Base-by-base conservation (phyloP, 1,284 basidiomycete genomes). In the Hemileia vastatrix region DNA sequence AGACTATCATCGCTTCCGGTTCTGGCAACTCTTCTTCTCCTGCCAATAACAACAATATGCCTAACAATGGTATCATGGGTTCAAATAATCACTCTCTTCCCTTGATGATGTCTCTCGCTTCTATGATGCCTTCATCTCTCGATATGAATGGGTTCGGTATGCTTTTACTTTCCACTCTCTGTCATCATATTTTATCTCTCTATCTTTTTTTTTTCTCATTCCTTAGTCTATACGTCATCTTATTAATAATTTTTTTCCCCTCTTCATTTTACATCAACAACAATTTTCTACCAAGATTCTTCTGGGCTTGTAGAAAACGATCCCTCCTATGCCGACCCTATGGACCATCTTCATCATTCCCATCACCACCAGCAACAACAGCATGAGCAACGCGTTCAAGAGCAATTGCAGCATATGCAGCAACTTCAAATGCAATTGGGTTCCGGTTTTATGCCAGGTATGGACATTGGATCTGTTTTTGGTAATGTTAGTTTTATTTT, bases 341-440 rank as follows among this genome's bases (percentile, higher is more conserved):
- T n/a, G n/a, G n/a, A n/a, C n/a, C n/a, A n/a, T n/a, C n/a, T n/a
- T n/a, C n/a, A n/a, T n/a, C n/a, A n/a, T 54, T 32, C 60, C 40
- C 60, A 54, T 50, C 53, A 63, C 47, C 60, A 63, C 48, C 60
- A 47, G 8, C n/a, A n/a, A n/a, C n/a, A n/a, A n/a, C 60, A 63
- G 40, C 60, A 63, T 63, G 60, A 63, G 54, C 59, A 61, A 54
- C 60, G 60, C 32, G 13, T 63, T 6, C 60, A 63, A 45, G 60
- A 63, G 23, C 60, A 63, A 24, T 49, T 63, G 33, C 59, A 53
- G 33, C 59, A 62, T 21, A 62, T 62, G 45, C 59, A 62, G 33
- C 59, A 62, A 23, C 54, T 62, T 51, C 52, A 62, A 23, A 62
- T 62, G 59, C 45, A 45, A 48, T 36, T 62, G 52, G 53, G 43